Evolutionary conservation across 2,329 filamentous ascomycete genomes (phyloP).

Genomic region (Botrytis deweyae): DNA sequence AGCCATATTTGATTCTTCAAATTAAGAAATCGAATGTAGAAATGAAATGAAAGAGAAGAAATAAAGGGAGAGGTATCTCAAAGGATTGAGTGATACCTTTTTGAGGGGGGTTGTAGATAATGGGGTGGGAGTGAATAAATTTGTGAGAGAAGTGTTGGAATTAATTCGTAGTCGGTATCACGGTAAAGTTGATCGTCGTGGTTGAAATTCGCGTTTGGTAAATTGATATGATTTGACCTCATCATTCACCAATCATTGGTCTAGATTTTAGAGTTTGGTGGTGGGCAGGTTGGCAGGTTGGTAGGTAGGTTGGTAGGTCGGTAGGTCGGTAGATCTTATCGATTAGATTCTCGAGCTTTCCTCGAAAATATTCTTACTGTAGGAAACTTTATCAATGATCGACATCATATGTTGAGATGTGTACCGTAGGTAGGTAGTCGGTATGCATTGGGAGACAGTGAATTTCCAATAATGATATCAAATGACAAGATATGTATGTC

Average conservation of each 20-base stretch:
- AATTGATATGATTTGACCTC: not conserved
- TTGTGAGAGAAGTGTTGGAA: not conserved
- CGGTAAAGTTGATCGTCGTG: not conserved
- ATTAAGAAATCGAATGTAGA: not conserved
- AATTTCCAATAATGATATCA: not conserved
- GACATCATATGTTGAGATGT: not conserved
- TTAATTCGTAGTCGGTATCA: not conserved
- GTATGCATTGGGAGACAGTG: not conserved
- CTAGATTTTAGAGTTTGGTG: not conserved
- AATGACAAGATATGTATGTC: not conserved
- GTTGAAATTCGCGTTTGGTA: not conserved
- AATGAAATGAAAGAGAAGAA: not conserved
- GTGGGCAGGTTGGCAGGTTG: not conserved
- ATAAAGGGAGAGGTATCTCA: not conserved
- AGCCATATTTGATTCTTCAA: conserved; percentile 28
- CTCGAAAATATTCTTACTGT: no score
- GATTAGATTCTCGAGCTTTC: not conserved
- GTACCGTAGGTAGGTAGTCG: no score
- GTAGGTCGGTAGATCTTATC: not conserved
- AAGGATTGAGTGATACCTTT: not conserved
- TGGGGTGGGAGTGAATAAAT: not conserved
- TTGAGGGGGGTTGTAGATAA: not conserved
- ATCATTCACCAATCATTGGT: not conserved
- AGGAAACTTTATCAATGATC: not conserved
- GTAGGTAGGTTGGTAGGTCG: not conserved